phyloP scores from a whole-genome alignment of 2,329 filamentous ascomycete genomes.

The Orbilia javanica region DNA sequence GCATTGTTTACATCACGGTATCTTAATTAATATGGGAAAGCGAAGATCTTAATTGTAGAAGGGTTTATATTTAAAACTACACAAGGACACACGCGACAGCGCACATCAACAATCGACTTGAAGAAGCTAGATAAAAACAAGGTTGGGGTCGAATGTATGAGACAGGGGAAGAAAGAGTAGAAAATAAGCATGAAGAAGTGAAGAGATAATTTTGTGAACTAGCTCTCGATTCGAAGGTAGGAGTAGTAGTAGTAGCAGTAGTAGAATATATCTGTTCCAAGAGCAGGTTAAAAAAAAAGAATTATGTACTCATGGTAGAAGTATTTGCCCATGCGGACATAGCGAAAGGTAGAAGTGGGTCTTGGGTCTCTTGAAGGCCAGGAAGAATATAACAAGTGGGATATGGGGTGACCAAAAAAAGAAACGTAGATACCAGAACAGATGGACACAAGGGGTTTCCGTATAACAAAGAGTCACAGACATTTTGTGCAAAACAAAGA shows the following conservation, averaged over 20 bases:
- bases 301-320: slow-evolving; percentile 43
- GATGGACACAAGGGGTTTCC: slow-evolving; percentile 24
- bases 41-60: neutral
- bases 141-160: neutral
- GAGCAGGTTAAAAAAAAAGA: slow-evolving; percentile 21
- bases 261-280: slow-evolving; percentile 39
- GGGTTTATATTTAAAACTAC: neutral
- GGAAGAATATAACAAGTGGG: slow-evolving; percentile 7
- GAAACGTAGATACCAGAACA: slow-evolving; percentile 12
- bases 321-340: slow-evolving; percentile 48
- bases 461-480: slow-evolving; percentile 1
- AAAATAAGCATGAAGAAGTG: neutral
- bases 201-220: neutral
- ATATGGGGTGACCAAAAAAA: neutral
- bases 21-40: neutral
- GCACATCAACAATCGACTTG: slow-evolving; percentile 23
- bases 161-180: neutral
- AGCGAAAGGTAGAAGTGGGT: slow-evolving; percentile 10
- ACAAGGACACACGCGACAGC: slow-evolving; percentile 42
- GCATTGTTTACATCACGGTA: neutral
- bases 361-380: neutral
- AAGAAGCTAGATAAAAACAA: slow-evolving; percentile 21
- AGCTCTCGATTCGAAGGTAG: neutral
- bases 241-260: neutral
- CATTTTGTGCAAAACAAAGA: slow-evolving; percentile 44